Evolutionary conservation across 768 basidiomycete genomes (phyloP), one percentile per base, ranked within the genome.

Genomic region (Lyophyllum shimeji): DNA sequence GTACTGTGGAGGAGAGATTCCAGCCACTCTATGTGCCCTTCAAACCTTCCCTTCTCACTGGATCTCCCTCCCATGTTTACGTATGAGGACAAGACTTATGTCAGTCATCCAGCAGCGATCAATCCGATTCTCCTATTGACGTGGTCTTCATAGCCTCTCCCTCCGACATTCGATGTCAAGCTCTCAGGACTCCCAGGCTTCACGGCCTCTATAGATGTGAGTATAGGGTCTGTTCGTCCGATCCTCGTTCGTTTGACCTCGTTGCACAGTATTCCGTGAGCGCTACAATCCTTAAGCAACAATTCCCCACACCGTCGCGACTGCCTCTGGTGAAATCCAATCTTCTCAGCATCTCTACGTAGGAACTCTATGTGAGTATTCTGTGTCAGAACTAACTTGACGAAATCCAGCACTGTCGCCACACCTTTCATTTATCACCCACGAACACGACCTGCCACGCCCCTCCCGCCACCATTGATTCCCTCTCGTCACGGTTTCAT

Each of bases 141-240:
- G 31, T 44, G n/a, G n/a, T 52, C 12, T 7, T 42, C 23, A 29
- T 52, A 90, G 89, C 76, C 82, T 43, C 74, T 92, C 21, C 89
- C 89, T 20, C 90, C 89, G 0, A 87, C 82, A 12, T 86, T 83
- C 58, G 75, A 83, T 54, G 82, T 86, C 15, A 86, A 85, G 59
- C 72, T 91, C 17, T 79, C 81, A 12, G 89, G 89, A 2, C 67
- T 90, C 7, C 89, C 89, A 9, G 90, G 89, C 1, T 90, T 91
- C 63, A 73, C 76, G 15, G 87, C 89, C 13, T 79, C 69, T 7
- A 82, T 89, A 50, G 80, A 81, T 56, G 79, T 79, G 63, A 58
- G 72, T 56, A 23, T 44, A 6, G 20, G 8, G 34, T n/a, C 37
- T 45, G 47, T 8, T 50, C 29, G 5, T 44, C 17, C 7, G 15